Evolutionary conservation across 2,329 filamentous ascomycete genomes (phyloP), one percentile per base, ranked within the genome.

Genomic region (Penicillium sp.): DNA sequence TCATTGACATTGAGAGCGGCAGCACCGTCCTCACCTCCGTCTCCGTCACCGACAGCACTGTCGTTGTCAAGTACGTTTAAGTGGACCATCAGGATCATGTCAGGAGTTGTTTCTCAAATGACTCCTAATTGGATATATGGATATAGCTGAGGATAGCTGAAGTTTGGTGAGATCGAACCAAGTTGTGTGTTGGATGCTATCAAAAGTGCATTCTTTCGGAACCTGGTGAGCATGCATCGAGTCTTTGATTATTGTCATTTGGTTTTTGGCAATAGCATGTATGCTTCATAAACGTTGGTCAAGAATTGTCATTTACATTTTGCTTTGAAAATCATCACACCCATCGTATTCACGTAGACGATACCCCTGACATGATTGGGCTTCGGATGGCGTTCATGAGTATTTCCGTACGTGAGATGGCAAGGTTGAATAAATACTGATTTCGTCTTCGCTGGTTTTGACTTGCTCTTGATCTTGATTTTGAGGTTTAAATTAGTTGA

Each of bases 1-100:
- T 81, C 56, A 71, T 81, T 43, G 79, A 82, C 52, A 80, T 82
- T 52, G 57, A 77, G 68, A 78, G 81, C 69, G 69, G 60, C 55
- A 61, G 8, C 21, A 11, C 65, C 45, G 67, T 78, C 25, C 59
- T 78, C 45, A 78, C 77, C 9, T 68, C 67, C 10, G 59, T 60
- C 31, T 69, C 67, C 50, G 54, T 68, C 8, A 55, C 56, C 13
- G 50, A 53, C 6, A 50, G 46, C 25, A 57, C 55, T 14, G 69
- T 73, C 26, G 69, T 58, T 19, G 61, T 72, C 26, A 54, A 45
- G 23, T 72, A 72, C 37, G 58, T 69, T 14, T 69, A 62, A 51
- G 9, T 35, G 53, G 53, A 7, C 50, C 29, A n/a, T 25, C 10
- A 11, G 31, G 16, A 14, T 11, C 13, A 33, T 33, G 16, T 33